Conservation (phyloP, 495 filamentous ascomycete species). For the Annulohypoxylon nitens region DNA sequence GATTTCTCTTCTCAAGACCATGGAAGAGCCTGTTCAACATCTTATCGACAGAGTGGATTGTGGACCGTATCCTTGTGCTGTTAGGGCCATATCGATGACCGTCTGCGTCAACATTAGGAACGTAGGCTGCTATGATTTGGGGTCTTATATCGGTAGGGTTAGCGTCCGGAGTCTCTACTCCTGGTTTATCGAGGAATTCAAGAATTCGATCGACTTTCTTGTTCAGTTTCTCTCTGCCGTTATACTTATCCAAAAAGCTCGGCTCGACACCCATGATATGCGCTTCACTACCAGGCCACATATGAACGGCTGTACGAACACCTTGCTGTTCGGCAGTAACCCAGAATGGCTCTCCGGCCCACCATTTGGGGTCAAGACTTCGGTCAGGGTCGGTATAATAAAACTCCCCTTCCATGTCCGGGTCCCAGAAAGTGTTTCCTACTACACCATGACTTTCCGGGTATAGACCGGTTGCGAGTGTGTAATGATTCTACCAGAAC, state of each 20-base stretch:
- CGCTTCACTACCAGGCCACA: conserved; percentile 98
- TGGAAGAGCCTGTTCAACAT: conserved; percentile 82
- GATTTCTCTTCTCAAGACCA: conserved; percentile 82
- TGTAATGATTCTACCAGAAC: conserved; percentile 80
- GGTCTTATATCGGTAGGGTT: conserved; percentile 67
- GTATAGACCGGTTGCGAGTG: conserved; percentile 90
- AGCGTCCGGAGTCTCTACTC: conserved; percentile 63
- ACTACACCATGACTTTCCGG: conserved; percentile 95
- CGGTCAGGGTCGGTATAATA: conserved; percentile 80
- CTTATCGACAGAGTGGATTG: conserved; percentile 79
- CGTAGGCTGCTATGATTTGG: conserved; percentile 93
- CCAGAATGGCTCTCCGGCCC: conserved; percentile 94
- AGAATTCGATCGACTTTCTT: conserved; percentile 84
- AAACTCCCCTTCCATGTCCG: conserved; percentile 79
- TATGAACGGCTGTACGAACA: conserved; percentile 85
- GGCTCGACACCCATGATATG: conserved; percentile 76
- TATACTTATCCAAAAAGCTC: conserved; percentile 83
- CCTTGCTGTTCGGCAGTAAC: conserved; percentile 85
- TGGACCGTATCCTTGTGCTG: conserved; percentile 85
- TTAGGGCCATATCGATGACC: conserved; percentile 94
- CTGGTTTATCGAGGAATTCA: conserved; percentile 83
- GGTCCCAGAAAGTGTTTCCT: conserved; percentile 95
- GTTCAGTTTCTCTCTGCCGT: conserved; percentile 77
- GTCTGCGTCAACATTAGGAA: conserved; percentile 87
- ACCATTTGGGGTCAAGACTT: conserved; percentile 89